Percentiles rank a stretch among this genome's conserved stretches.
phyloP scores from a whole-genome alignment of 768 basidiomycete genomes.

The Lenzites betulinus region DNA sequence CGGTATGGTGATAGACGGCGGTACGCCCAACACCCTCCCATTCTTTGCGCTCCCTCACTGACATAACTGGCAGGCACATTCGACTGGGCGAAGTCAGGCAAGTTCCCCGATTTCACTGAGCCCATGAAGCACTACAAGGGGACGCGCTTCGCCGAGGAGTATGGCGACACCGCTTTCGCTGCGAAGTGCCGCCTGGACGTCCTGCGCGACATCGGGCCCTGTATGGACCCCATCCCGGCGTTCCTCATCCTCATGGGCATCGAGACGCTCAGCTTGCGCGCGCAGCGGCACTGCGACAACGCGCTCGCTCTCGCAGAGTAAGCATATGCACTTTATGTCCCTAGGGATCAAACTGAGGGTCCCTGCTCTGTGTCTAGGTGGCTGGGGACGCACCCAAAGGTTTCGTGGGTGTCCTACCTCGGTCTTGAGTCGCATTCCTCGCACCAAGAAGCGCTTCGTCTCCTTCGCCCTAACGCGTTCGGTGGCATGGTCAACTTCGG shows the following conservation, averaged over 20 bases:
- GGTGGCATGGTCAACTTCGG: slow-evolving; percentile 87
- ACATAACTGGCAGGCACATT: slow-evolving; percentile 52
- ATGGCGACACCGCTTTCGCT: slow-evolving; percentile 65
- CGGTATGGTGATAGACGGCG: slow-evolving; percentile 74
- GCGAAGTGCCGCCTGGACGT: slow-evolving; percentile 65
- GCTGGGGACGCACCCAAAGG: slow-evolving; percentile 63
- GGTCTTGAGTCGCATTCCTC: slow-evolving; percentile 67
- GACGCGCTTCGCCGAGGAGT: slow-evolving; percentile 62
- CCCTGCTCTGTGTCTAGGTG: slow-evolving; percentile 36
- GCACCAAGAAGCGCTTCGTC: slow-evolving; percentile 57
- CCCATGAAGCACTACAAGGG: slow-evolving; percentile 81
- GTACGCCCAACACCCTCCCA: slow-evolving; percentile 36
- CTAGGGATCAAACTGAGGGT: no score
- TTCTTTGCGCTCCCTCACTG: not conserved
- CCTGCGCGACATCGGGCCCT: slow-evolving; percentile 68
- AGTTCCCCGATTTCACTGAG: slow-evolving; percentile 74
- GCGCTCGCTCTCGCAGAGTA: slow-evolving; percentile 66
- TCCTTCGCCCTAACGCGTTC: slow-evolving; percentile 55
- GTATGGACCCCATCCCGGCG: slow-evolving; percentile 72
- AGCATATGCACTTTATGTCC: slow-evolving; percentile 2
- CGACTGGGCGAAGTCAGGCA: slow-evolving; percentile 67
- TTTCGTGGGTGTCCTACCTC: slow-evolving; percentile 80
- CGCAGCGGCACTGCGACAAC: slow-evolving; percentile 71
- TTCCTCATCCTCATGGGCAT: slow-evolving; percentile 77
- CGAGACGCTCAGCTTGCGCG: slow-evolving; percentile 77